Evolutionary conservation across 2,329 filamentous ascomycete genomes (phyloP), one percentile per base, ranked within the genome.

Genomic region (Trichoderma koningiopsis): DNA sequence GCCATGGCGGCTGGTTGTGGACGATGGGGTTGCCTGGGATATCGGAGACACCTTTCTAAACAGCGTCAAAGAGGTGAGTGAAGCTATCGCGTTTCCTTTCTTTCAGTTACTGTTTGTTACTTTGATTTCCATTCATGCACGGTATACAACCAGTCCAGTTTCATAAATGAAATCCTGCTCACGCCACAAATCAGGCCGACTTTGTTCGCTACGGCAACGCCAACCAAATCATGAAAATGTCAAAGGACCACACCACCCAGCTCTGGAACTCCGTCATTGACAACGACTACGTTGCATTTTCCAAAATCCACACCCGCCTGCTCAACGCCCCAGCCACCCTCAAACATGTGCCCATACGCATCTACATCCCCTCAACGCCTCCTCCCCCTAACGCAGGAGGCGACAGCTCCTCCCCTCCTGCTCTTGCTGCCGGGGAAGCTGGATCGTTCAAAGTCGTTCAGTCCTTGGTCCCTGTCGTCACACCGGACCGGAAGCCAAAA

Each of bases 171-270:
- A 14, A 19, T 37, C 62, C 57, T 66, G 10, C 65, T 68, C 59
- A 69, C 27, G 43, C 59, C 57, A 29, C 53, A 49, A 24, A 24
- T 24, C 27, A 88, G 85, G 94, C 94, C 35, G 94, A 97, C 79
- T 97, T 94, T 74, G 84, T 97, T 62, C 88, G 94, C 63, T 95
- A 96, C 74, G 93, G 94, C 56, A 96, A 92, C 66, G 93, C 93
- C 19, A 94, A 95, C 77, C 91, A 92, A 71, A 94, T 97, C 76
- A 97, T 97, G 93, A 91, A 89, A 66, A 83, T 97, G 75, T 93
- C 91, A 71, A 94, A 94, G 78, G 89, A 92, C 57, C 90, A 97
- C 78, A 96, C 92, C 16, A 92, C 90, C 8, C 87, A 91, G 37
- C 84, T 97, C 40, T 97, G 94, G 93, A 87, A 90, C 72, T 87